These are phyloP conservation scores for Carex arenaria DNA, from an alignment of 202 grass and related monocot species.

Conservation along the genomic window DNA sequence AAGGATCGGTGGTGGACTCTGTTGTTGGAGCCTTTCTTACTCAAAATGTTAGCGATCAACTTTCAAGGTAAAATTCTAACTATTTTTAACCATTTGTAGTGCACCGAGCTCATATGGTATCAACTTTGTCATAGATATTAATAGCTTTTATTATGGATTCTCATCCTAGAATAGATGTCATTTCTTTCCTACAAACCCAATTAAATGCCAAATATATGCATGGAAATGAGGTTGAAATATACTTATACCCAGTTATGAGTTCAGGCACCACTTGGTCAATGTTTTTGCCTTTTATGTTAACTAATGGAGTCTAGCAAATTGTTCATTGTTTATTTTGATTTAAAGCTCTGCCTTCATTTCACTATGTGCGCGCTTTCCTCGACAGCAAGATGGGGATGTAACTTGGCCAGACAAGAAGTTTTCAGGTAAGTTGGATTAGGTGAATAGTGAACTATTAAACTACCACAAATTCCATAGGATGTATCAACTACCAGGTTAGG, in stretches of 20 bases:
- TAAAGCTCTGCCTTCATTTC: conserved; percentile 86
- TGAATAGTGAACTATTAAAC: not conserved
- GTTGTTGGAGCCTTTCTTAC: conserved; percentile 88
- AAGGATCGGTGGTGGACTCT: conserved; percentile 90
- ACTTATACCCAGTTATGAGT: not conserved
- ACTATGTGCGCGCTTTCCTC: conserved; percentile 67
- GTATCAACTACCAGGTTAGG: not conserved
- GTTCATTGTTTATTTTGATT: conserved; percentile 15
- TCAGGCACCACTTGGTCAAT: not conserved
- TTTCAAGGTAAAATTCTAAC: conserved; percentile 63
- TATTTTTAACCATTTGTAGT: not conserved
- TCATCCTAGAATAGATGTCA: not conserved
- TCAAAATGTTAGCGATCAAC: conserved; percentile 90
- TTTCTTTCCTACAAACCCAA: not conserved
- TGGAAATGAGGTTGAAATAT: not conserved
- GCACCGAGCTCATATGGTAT: not conserved
- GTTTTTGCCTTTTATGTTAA: not conserved
- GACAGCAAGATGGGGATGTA: not conserved
- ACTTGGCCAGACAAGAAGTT: not conserved
- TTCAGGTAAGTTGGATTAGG: not conserved
- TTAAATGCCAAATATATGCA: not conserved
- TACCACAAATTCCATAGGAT: not conserved
- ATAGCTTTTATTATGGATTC: conserved; percentile 1
- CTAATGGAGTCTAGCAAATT: not conserved
- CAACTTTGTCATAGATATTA: conserved; percentile 19